Evolutionary conservation across 257 asterid species (phyloP), one percentile per base, ranked within the genome.

Genomic region (Ajuga chamaepitys): DNA sequence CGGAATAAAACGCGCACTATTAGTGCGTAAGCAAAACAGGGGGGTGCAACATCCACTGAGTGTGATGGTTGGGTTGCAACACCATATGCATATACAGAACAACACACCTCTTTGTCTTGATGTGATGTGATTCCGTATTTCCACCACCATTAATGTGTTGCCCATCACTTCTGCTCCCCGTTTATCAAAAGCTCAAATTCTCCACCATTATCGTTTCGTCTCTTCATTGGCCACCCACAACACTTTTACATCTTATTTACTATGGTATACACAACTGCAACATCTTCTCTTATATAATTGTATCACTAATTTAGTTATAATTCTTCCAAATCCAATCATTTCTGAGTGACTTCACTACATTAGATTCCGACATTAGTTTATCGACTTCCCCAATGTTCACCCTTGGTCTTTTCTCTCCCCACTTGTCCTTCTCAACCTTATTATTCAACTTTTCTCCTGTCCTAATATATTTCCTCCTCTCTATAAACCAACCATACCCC

Each of bases 301-400:
- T n/a, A n/a, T n/a, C n/a, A n/a, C n/a, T n/a, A n/a, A n/a, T n/a
- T n/a, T 7, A 50, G 32, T 58, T 20, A 1, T 34, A 63, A 67
- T 70, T 48, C 22, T 28, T 58, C 63, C 53, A 70, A 44, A 47
- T 51, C 66, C 78, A 73, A 78, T 56, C 68, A 70, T 66, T 77
- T 56, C 24, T 63, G 52, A 35, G 60, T 73, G 67, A 64, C 26
- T 32, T 46, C 48, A 71, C 55, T 9, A 35, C 13, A 62, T 50
- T 51, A 74, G 82, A 80, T 82, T 75, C 85, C 75, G 28, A 70
- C 73, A 70, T 47, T 62, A 48, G 58, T 57, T 66, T 48, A 73
- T 72, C 71, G 70, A 76, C 63, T 74, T 77, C 80, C 75, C 84
- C 84, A 76, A 67, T 60, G 77, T 73, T 70, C 41, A 59, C 77